These are phyloP conservation scores for Leccinum subgranulosum DNA, from an alignment of 768 basidiomycete genomes.

Conservation along the genomic window DNA sequence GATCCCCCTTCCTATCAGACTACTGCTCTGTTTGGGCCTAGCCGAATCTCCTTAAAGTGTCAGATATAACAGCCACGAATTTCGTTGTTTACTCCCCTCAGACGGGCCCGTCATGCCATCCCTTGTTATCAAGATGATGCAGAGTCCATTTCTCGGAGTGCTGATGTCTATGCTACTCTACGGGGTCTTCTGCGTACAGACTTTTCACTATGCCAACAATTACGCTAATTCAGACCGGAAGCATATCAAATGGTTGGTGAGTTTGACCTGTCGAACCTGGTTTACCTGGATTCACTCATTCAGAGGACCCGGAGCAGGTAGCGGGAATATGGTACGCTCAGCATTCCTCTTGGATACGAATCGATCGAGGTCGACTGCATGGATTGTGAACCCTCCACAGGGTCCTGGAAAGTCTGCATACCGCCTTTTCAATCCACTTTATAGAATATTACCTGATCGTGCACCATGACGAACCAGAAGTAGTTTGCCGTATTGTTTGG, in stretches of 20 bases:
- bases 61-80: neutral
- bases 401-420: slow-evolving; percentile 13
- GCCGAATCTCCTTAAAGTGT: neutral
- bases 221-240: slow-evolving; percentile 7
- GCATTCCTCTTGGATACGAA: neutral
- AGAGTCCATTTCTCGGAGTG: slow-evolving; percentile 12
- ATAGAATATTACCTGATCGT: slow-evolving; percentile 15
- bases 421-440: slow-evolving; percentile 12
- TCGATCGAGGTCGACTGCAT: neutral
- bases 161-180: slow-evolving; percentile 10
- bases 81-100: neutral
- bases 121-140: slow-evolving; percentile 3
- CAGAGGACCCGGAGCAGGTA: slow-evolving; percentile 4
- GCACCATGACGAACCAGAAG: slow-evolving; percentile 3
- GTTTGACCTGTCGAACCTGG: neutral
- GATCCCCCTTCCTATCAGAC: neutral
- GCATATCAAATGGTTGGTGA: slow-evolving; percentile 12
- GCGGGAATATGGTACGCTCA: slow-evolving; percentile 9
- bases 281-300: neutral
- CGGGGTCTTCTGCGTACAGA: slow-evolving; percentile 17
- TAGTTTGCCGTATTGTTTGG: slow-evolving; percentile 10
- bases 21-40: neutral
- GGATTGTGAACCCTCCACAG: neutral
- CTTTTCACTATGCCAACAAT: slow-evolving; percentile 9
- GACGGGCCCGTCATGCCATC: slow-evolving; percentile 3